A percentile compares a stretch with the other conserved stretches of the same genome.
These are phyloP conservation scores for Talaromyces adpressus DNA, from an alignment of 495 filamentous ascomycete genomes.

Conservation along the genomic window DNA sequence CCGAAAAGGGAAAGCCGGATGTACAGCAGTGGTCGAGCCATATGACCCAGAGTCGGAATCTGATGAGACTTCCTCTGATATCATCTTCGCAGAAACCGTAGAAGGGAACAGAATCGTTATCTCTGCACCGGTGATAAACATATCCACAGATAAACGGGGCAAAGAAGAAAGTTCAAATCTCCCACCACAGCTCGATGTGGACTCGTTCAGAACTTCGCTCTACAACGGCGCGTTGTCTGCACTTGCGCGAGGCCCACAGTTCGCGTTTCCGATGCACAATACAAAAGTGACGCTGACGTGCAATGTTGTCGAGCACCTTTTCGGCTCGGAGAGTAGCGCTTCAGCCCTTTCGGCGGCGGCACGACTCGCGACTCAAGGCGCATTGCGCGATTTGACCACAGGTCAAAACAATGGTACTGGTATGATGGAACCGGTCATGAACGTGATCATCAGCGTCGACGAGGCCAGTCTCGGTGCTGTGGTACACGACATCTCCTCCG, in stretches of 20 bases:
- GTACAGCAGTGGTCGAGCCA: slow-evolving; percentile 60
- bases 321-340: slow-evolving; percentile 56
- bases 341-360: slow-evolving; percentile 75
- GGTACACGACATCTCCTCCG: slow-evolving; percentile 81
- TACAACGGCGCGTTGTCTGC: slow-evolving; percentile 76
- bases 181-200: slow-evolving; percentile 44
- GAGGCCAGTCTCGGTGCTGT: slow-evolving; percentile 75
- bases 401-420: slow-evolving; percentile 26
- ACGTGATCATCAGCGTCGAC: slow-evolving; percentile 73
- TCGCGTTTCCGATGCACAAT: slow-evolving; percentile 66
- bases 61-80: slow-evolving; percentile 14
- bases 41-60: slow-evolving; percentile 29
- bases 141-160: slow-evolving; percentile 27
- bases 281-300: slow-evolving; percentile 63
- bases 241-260: slow-evolving; percentile 74
- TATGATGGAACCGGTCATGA: slow-evolving; percentile 90
- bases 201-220: slow-evolving; percentile 56
- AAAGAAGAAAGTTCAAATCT: slow-evolving; percentile 26
- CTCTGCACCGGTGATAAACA: slow-evolving; percentile 33
- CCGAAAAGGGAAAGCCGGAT: slow-evolving; percentile 68
- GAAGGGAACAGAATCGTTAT: slow-evolving; percentile 58
- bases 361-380: slow-evolving; percentile 59
- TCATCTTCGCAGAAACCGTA: slow-evolving; percentile 21
- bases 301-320: slow-evolving; percentile 57
- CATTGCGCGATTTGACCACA: slow-evolving; percentile 44